phyloP scores from a whole-genome alignment of 257 asterid genomes.

The Nicotiana undulata region DNA sequence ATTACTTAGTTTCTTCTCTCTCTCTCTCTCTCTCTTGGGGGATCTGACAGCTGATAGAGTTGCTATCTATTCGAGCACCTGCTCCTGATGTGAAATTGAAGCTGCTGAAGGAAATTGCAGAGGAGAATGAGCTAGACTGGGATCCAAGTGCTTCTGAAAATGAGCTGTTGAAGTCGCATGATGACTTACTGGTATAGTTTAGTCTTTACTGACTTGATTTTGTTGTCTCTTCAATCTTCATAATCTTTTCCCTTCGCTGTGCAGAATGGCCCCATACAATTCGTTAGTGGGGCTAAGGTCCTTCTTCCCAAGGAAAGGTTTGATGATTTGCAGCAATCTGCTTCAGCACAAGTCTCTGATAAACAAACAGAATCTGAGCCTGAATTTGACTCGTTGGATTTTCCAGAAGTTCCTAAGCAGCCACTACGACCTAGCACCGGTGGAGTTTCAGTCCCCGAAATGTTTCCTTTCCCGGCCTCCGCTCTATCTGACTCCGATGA shows the following conservation, averaged over 20 bases:
- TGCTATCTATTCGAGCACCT: constrained; percentile 86
- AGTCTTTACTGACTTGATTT: neutral
- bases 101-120: constrained; percentile 84
- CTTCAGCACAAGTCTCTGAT: constrained; percentile 28
- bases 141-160: constrained; percentile 71
- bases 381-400: constrained; percentile 51
- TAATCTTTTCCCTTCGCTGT: constrained; percentile 13
- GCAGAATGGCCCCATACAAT: constrained; percentile 77
- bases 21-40: neutral
- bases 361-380: constrained; percentile 52
- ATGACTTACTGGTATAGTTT: constrained; percentile 68
- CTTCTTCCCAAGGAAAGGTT: constrained; percentile 62
- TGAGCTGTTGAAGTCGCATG: constrained; percentile 74
- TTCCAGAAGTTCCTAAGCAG: constrained; percentile 79
- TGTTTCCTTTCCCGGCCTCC: constrained; percentile 82
- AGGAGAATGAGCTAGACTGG: constrained; percentile 90
- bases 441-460: constrained; percentile 49
- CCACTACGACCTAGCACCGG: constrained; percentile 43
- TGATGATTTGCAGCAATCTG: constrained; percentile 25
- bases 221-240: neutral
- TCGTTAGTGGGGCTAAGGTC: constrained; percentile 50
- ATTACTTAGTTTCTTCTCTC: neutral
- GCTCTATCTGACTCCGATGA: constrained; percentile 55
- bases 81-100: constrained; percentile 82
- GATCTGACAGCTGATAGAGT: constrained; percentile 62